Evolutionary conservation across 2,329 filamentous ascomycete species (phyloP).

Genomic region (Penicillium frequentans): DNA sequence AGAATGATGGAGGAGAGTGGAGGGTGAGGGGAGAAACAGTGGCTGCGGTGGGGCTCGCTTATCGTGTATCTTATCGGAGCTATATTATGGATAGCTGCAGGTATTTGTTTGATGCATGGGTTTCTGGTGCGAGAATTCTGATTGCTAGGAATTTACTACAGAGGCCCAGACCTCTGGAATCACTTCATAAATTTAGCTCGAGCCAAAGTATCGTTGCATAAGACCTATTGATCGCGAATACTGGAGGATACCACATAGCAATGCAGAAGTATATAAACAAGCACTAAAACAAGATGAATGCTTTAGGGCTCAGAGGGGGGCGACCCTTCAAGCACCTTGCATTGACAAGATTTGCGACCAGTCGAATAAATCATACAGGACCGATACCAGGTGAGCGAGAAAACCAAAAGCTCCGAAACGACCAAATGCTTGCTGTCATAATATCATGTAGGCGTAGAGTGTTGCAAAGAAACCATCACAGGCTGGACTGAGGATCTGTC

Average conservation of each 20-base stretch:
- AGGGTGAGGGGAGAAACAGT: not conserved
- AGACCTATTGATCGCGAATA: conserved; percentile 10
- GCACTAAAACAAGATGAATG: not conserved
- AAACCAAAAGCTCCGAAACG: conserved; percentile 22
- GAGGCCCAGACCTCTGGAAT: not conserved
- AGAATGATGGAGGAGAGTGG: conserved; percentile 1
- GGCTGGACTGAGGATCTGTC: conserved; percentile 17
- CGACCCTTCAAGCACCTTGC: not conserved
- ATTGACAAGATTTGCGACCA: not conserved
- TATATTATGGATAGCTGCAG: not conserved
- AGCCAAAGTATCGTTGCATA: conserved; percentile 12
- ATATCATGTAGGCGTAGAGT: conserved; percentile 24
- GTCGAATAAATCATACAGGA: not conserved
- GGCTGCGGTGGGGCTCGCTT: not conserved
- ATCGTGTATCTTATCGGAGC: conserved; percentile 1
- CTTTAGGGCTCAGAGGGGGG: too few relatives aligned
- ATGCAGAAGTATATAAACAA: conserved; percentile 9
- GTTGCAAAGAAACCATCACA: conserved; percentile 5
- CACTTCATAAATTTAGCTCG: not conserved
- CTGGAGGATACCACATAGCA: conserved; percentile 3
- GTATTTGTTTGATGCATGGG: not conserved
- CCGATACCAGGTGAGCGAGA: not conserved
- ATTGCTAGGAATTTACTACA: not conserved
- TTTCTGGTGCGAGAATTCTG: not conserved
- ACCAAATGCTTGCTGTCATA: conserved; percentile 35